Base-by-base conservation (phyloP, 345 rosid species). In the Eucalyptus camaldulensis region DNA sequence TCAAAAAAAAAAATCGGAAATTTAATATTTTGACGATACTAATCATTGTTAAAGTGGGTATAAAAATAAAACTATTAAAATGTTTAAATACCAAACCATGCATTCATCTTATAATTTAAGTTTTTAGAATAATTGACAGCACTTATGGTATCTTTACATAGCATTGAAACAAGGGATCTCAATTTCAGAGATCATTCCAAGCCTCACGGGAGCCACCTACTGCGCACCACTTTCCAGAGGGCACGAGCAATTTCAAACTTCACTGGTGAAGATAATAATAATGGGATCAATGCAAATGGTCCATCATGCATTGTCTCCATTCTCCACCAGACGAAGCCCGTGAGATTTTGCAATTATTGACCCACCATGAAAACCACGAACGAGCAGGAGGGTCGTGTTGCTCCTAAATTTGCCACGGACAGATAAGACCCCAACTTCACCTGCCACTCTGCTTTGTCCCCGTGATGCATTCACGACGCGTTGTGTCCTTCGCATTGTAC, bases 61-160 rank as follows among this genome's bases (percentile, higher is more conserved):
- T 6, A 76, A 40, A 12, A 40, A 76, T 11, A 22, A 7, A 40
- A 43, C 4, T 3, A 11, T 21, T 11, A 6, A 3, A 33, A 6
- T 40, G 6, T 22, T 21, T 10, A 21, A 76, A 21, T 11, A 40
- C 11, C 3, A 21, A 40, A 21, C 11, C 3, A 40, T 7, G 0
- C 6, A 0, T 76, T 22, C 47, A 3, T 40, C 8, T 6, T 12
- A 40, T 6, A 76, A 12, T 9, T 21, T 37, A 37, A 72, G 2
- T 37, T 0, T 10, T 37, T 19, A 37, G 2, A 72, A 21, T 8
- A 17, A 0, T 72, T 0, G 3, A 12, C 14, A 2, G 1, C 8
- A 22, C 1, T 0, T 19, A 37, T 3, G 6, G 3, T 33, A 37
- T 6, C 4, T 19, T 10, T 37, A 37, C 13, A 10, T 2, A 2